Evolutionary conservation across 345 rosid genomes (phyloP).

Genomic region (Bruguiera sexangula): DNA sequence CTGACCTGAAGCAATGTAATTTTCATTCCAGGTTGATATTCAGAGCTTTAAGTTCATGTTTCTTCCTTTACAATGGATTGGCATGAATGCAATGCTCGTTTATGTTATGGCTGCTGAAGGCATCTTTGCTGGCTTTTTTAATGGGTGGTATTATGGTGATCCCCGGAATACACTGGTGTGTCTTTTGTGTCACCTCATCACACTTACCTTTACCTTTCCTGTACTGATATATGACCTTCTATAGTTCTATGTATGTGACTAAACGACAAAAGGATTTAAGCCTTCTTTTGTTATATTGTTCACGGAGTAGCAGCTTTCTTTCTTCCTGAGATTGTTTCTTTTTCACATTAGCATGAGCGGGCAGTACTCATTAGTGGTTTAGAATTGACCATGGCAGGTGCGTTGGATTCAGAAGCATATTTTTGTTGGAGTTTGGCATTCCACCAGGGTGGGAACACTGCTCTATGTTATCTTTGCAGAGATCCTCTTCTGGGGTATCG

Average conservation of each 20-base stretch:
- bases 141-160: constrained; percentile 77
- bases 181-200: not conserved
- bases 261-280: not conserved
- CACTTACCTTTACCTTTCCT: not conserved
- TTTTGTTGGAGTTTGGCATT: constrained; percentile 61
- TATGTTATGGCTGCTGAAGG: constrained; percentile 97
- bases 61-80: constrained; percentile 80
- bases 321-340: no score
- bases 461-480: constrained; percentile 72
- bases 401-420: constrained; percentile 66
- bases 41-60: constrained; percentile 41
- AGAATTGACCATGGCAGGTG: constrained; percentile 34
- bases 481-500: constrained; percentile 69
- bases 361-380: not conserved
- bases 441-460: constrained; percentile 53
- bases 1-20: not conserved
- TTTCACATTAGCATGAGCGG: not conserved
- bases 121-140: constrained; percentile 77
- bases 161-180: constrained; percentile 68
- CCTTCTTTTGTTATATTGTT: not conserved
- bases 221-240: not conserved
- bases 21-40: constrained; percentile 58
- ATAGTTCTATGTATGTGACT: not conserved
- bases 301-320: not conserved
- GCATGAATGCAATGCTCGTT: constrained; percentile 93